phyloP scores from a whole-genome alignment of 2,329 filamentous ascomycete species.

The Exophiala phaeomuriformis region DNA sequence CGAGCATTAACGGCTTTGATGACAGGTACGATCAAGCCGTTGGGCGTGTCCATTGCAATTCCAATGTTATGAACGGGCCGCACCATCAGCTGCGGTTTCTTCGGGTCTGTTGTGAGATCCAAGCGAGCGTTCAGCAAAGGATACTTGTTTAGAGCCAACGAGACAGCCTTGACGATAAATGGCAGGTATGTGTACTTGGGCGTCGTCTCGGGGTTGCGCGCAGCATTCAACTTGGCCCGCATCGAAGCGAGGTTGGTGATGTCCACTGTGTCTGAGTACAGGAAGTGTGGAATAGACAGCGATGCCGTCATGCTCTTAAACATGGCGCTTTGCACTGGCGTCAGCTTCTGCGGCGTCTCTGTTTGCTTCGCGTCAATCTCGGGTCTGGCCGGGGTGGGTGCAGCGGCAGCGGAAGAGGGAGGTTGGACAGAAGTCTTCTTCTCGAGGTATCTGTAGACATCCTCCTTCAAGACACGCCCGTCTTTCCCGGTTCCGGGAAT shows the following conservation, averaged over 20 bases:
- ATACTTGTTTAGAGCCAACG: slow-evolving; percentile 70
- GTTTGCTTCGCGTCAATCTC: slow-evolving; percentile 46
- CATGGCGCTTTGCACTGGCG: slow-evolving; percentile 81
- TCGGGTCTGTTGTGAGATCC: slow-evolving; percentile 51
- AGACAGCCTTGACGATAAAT: slow-evolving; percentile 93
- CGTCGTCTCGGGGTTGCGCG: slow-evolving; percentile 39
- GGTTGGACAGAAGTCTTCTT: slow-evolving; percentile 39
- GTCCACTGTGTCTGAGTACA: slow-evolving; percentile 86
- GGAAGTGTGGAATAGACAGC: slow-evolving; percentile 84
- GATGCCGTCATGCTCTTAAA: slow-evolving; percentile 96
- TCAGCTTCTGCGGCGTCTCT: slow-evolving; percentile 64
- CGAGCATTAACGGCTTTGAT: slow-evolving; percentile 72
- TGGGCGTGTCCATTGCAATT: slow-evolving; percentile 87
- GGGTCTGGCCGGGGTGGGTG: slow-evolving; percentile 30
- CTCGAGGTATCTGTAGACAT: slow-evolving; percentile 67
- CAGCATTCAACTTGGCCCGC: slow-evolving; percentile 67
- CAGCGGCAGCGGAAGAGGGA: slow-evolving; percentile 32
- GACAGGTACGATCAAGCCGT: slow-evolving; percentile 83
- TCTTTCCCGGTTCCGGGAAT: slow-evolving; percentile 82
- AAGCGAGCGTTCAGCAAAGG: slow-evolving; percentile 83
- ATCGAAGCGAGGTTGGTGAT: slow-evolving; percentile 67
- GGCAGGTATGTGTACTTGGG: slow-evolving; percentile 80
- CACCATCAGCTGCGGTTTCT: slow-evolving; percentile 68
- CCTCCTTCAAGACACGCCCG: slow-evolving; percentile 85
- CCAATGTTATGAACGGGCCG: slow-evolving; percentile 89